Evolutionary conservation across 306 rosid genomes (phyloP).

Genomic region (Malus fusca): DNA sequence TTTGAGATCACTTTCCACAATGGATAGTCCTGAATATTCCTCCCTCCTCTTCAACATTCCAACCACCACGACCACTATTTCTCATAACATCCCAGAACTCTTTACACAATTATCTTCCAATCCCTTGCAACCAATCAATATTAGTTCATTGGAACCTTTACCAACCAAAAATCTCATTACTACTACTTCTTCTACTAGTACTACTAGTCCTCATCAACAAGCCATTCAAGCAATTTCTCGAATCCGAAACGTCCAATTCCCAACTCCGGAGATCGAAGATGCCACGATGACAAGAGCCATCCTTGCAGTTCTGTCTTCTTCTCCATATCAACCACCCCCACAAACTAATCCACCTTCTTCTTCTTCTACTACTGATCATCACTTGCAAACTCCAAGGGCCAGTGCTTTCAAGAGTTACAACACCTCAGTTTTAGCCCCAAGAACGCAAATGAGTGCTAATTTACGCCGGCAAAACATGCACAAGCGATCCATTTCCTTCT

Average conservation of each 20-base stretch:
- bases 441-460: constrained; percentile 13
- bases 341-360: not conserved
- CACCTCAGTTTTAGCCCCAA: constrained; percentile 9
- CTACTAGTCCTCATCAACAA: constrained; percentile 30
- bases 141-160: constrained; percentile 21
- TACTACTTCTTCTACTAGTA: not conserved
- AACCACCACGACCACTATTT: constrained; percentile 5
- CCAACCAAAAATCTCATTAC: not conserved
- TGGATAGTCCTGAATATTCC: constrained; percentile 68
- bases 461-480: constrained; percentile 32
- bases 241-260: constrained; percentile 27
- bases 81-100: constrained; percentile 2
- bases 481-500: constrained; percentile 57
- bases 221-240: constrained; percentile 40
- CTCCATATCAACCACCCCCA: constrained; percentile 23
- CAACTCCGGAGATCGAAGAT: constrained; percentile 37
- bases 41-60: constrained; percentile 55
- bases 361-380: constrained; percentile 12
- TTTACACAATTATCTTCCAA: constrained; percentile 20
- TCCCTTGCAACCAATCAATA: constrained; percentile 21
- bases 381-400: constrained; percentile 16
- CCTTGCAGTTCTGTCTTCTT: constrained; percentile 38
- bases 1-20: constrained; percentile 61
- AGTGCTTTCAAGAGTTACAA: constrained; percentile 53
- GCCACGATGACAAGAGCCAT: constrained; percentile 56